Conservation (phyloP, 2,329 filamentous ascomycete genomes). For the Arthrobotrys musiformis region DNA sequence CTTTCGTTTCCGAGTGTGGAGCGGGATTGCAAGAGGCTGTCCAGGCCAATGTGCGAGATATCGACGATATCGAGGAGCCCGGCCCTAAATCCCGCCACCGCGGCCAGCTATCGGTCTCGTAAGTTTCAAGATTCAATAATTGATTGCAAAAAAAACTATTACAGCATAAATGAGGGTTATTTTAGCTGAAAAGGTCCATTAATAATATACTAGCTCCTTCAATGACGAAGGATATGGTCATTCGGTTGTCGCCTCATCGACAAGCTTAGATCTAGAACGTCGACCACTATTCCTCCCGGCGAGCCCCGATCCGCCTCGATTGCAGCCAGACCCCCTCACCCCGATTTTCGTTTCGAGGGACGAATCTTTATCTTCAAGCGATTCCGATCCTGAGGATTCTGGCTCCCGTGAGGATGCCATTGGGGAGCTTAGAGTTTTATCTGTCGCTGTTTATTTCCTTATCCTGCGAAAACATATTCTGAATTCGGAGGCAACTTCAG, state of each 20-base stretch:
- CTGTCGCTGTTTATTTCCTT: background rate
- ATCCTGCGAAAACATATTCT: background rate
- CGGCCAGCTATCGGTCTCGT: background rate
- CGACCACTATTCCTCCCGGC: no score
- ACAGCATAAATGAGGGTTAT: background rate
- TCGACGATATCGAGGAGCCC: no score
- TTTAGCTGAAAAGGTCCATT: background rate
- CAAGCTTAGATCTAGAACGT: no score
- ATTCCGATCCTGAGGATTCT: background rate
- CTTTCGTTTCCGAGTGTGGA: background rate
- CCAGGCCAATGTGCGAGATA: no score
- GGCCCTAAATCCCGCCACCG: no score
- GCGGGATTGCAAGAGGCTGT: background rate
- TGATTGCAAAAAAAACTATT: no score
- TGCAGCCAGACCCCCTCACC: no score
- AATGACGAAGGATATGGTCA: background rate
- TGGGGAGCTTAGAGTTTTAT: background rate
- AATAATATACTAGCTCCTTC: background rate
- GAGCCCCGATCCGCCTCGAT: no score
- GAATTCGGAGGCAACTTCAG: background rate
- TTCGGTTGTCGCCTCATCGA: no score
- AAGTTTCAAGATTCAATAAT: background rate
- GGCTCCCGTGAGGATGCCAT: background rate
- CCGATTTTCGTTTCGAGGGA: background rate
- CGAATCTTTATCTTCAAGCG: background rate